Conservation (phyloP, 306 rosid genomes). For the Quercus engelmannii region DNA sequence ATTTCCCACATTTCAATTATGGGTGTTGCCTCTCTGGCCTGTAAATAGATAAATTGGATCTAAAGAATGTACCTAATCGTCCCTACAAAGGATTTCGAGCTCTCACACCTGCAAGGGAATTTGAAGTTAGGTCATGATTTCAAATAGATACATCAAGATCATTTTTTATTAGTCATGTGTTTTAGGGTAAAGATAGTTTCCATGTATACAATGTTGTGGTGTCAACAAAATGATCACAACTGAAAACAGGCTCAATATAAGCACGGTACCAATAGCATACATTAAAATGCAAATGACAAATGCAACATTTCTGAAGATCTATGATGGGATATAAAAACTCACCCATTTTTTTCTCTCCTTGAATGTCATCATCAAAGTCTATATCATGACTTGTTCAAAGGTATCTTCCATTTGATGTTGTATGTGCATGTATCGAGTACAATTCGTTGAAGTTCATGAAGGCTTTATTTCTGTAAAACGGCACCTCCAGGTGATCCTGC, state of each 20-base stretch:
- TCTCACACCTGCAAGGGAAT: no score
- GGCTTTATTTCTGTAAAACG: no score
- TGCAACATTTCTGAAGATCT: conserved; percentile 2
- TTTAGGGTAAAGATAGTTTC: not conserved
- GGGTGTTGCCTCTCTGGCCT: no score
- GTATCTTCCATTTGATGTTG: conserved; percentile 42
- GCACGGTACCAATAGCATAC: not conserved
- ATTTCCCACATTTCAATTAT: no score
- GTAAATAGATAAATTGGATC: no score
- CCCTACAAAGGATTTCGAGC: no score
- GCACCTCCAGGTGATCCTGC: no score
- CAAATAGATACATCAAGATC: no score
- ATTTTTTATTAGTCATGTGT: not conserved
- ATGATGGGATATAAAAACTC: conserved; percentile 18
- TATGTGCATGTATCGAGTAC: conserved; percentile 52
- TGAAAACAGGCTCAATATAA: not conserved
- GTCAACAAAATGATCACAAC: not conserved
- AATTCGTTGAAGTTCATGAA: conserved; percentile 33
- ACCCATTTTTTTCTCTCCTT: conserved; percentile 35
- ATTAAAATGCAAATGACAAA: not conserved
- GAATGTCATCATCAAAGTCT: no score
- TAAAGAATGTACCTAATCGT: no score
- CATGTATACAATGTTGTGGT: not conserved
- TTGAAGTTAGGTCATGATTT: no score
- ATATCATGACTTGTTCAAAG: no score